Base-by-base conservation (phyloP, 2,329 filamentous ascomycete species). In the Cladophialophora immunda region DNA sequence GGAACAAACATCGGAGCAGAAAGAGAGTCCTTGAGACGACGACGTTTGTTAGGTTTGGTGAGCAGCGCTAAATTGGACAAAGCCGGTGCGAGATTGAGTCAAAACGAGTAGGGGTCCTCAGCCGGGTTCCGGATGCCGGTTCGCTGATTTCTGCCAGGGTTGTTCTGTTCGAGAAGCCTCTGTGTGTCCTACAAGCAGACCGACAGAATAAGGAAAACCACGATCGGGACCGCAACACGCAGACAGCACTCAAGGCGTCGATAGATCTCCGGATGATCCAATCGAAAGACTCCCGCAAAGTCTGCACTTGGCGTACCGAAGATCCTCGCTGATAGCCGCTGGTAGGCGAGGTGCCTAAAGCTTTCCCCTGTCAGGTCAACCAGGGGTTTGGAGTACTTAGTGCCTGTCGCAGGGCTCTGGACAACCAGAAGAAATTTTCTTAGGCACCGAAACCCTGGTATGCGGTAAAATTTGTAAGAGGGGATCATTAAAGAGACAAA, bases 301-400 rank as follows among this genome's bases (percentile, higher is more conserved):
- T n/a, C 25, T 34, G 29, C 38, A 22, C 36, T 36, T 61, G 30
- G 58, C 57, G 57, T 59, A 17, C 57, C 57, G 57, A 30, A 50
- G 22, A 50, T 50, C 57, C 57, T 52, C 57, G 57, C 57, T 45
- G 47, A 54, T 54, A 61, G 27, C 58, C 58, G 58, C 27, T 61
- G 29, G 19, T 61, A 61, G 45, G 58, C 58, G 58, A 61, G 27
- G 13, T 50, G 45, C 45, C 45, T 50, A 38, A 45, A 30, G 45
- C 41, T 59, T 59, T 29, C 47, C 45, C 53, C 30, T 53, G 58
- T 22, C 47, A 50, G 41, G 38, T 38, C 57, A 36, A 41, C 58
- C 58, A 61, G 45, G 29, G 58, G 58, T 30, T 53, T 36, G 58
- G 58, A 61, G 58, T 61, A 5, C 45, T 50, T 50, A 54, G 30